Evolutionary conservation across 2,329 filamentous ascomycete species (phyloP), one percentile per base, ranked within the genome.

Genomic region (Verticillium isaacii): DNA sequence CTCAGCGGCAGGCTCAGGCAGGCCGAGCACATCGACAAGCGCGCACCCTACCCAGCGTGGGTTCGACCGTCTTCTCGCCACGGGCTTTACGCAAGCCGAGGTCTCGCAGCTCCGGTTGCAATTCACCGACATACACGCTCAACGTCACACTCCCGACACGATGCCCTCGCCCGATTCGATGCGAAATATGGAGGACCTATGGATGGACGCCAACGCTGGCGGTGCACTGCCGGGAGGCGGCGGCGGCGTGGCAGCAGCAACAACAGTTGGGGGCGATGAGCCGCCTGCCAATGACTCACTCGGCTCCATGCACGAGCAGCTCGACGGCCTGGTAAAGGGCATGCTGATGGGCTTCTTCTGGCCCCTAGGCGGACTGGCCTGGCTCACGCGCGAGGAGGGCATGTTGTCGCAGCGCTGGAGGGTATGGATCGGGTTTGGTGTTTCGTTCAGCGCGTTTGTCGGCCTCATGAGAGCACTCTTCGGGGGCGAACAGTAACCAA

Each of bases 331-430:
- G 79, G 82, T 98, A 62, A 91, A 89, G 77, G 95, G 93, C 5
- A 92, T 95, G 74, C 79, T 96, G 63, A 91, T 95, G 69, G 95
- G 95, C 0, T 99, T 98, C 80, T 90, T 99, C 73, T 98, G 94
- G 86, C 95, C 95, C 4, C 75, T 98, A 11, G 94, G 92, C 0
- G 93, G 91, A 69, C 79, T 94, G 61, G 87, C 89, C 59, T 97
- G 93, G 92, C 79, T 96, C 58, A 84, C 94, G 66, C 83, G 93
- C 63, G 92, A 97, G 74, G 91, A 95, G 62, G 93, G 91, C 1
- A 88, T 98, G 63, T 96, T 93, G 86, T 90, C 88, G 64, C 87
- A 90, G 70, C 82, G 93, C 69, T 90, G 92, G 80, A 89, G 93
- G 73, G 85, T 97, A 68, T 94, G 94, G 68, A 92, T 98, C 17